phyloP scores from a whole-genome alignment of 345 rosid genomes.

The Reutealis trisperma region DNA sequence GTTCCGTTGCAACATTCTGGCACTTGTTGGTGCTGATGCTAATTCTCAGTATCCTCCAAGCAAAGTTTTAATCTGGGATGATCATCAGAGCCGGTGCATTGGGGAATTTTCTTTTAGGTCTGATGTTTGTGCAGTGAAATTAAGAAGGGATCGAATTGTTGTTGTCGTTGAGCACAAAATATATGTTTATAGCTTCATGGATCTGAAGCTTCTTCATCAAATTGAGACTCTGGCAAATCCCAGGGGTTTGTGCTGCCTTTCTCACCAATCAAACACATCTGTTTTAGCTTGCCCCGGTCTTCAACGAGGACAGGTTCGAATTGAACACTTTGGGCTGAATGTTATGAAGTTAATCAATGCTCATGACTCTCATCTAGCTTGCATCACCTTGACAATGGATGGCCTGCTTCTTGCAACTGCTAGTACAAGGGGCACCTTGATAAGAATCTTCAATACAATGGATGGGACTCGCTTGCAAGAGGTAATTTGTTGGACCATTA shows the following conservation, averaged over 20 bases:
- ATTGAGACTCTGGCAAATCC: slow-evolving; percentile 80
- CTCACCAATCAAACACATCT: slow-evolving; percentile 67
- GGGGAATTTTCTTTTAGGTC: slow-evolving; percentile 83
- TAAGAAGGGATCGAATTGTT: slow-evolving; percentile 73
- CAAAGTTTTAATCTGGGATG: slow-evolving; percentile 92
- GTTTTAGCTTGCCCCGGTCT: slow-evolving; percentile 92
- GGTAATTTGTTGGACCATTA: slow-evolving; percentile 39
- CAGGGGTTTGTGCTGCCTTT: slow-evolving; percentile 85
- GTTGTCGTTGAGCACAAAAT: slow-evolving; percentile 89
- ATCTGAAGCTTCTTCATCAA: slow-evolving; percentile 82
- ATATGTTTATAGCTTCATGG: slow-evolving; percentile 70
- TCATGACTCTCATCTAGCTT: slow-evolving; percentile 77
- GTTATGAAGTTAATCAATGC: slow-evolving; percentile 68
- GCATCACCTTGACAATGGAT: slow-evolving; percentile 81
- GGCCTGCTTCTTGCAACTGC: slow-evolving; percentile 94
- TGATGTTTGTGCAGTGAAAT: slow-evolving; percentile 71
- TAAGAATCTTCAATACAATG: slow-evolving; percentile 89
- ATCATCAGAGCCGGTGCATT: slow-evolving; percentile 79
- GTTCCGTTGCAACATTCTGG: slow-evolving; percentile 81
- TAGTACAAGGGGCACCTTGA: slow-evolving; percentile 83
- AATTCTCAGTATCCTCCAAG: slow-evolving; percentile 81
- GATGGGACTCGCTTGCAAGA: slow-evolving; percentile 90
- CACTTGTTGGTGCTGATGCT: slow-evolving; percentile 71
- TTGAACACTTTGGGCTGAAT: slow-evolving; percentile 82
- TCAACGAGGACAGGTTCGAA: slow-evolving; percentile 73